phyloP scores from a whole-genome alignment of 1,284 basidiomycete species.

The Melanopsichium pennsylvanicum region DNA sequence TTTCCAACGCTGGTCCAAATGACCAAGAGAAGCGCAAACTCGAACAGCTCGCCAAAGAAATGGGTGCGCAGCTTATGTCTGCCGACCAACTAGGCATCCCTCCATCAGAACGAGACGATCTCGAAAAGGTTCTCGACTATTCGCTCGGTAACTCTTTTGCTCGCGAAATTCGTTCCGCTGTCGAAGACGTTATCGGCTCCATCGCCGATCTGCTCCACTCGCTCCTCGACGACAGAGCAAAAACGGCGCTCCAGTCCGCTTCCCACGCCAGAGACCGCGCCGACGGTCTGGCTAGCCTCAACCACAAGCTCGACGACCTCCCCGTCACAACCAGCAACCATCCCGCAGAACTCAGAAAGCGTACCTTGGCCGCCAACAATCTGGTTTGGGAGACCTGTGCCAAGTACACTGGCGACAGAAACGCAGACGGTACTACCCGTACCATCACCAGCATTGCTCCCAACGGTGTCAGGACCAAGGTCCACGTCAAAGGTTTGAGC shows the following conservation, averaged over 20 bases:
- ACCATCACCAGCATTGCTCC: constrained; percentile 37
- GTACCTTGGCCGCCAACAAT: constrained; percentile 39
- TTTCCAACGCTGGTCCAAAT: constrained; percentile 6
- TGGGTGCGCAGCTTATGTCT: constrained; percentile 51
- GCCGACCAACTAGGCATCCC: constrained; percentile 41
- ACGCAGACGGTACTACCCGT: constrained; percentile 28
- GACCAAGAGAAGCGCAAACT: constrained; percentile 35
- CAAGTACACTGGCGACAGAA: constrained; percentile 36
- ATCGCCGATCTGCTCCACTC: constrained; percentile 56
- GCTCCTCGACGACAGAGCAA: constrained; percentile 48
- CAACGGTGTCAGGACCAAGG: constrained; percentile 38
- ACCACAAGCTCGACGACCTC: constrained; percentile 28
- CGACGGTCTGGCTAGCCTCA: constrained; percentile 20
- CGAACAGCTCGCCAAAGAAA: constrained; percentile 39
- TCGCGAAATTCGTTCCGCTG: constrained; percentile 37
- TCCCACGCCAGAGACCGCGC: constrained; percentile 37
- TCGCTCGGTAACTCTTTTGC: constrained; percentile 52
- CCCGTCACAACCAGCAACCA: constrained; percentile 8
- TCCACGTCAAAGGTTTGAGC: constrained; percentile 44
- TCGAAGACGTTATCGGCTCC: constrained; percentile 41
- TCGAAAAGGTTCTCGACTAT: constrained; percentile 32
- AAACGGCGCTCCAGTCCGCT: constrained; percentile 40
- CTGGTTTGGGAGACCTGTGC: constrained; percentile 48
- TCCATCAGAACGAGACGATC: constrained; percentile 24
- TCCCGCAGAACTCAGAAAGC: constrained; percentile 29